These are phyloP conservation scores for Cyberlindnera saturnus DNA, from an alignment of 805 yeast genomes.

Conservation along the genomic window DNA sequence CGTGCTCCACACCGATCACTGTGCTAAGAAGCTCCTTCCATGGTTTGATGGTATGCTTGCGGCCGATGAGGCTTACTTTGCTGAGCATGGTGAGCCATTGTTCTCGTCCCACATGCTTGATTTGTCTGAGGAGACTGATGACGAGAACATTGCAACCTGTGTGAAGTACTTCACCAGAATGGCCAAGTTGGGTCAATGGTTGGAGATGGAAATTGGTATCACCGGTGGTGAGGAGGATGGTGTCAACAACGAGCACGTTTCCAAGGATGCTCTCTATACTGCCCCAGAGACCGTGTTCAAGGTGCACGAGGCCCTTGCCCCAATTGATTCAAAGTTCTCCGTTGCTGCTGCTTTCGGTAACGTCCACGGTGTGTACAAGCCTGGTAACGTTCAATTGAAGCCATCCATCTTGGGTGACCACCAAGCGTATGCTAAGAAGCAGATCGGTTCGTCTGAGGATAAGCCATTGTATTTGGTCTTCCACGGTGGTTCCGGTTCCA, in stretches of 20 bases:
- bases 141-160: constrained; percentile 91
- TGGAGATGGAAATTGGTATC: constrained; percentile 99
- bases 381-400: constrained; percentile 92
- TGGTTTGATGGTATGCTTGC: constrained; percentile 98
- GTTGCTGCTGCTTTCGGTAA: constrained; percentile 99
- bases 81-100: constrained; percentile 84
- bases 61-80: constrained; percentile 92
- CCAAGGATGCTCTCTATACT: constrained; percentile 85
- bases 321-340: constrained; percentile 96
- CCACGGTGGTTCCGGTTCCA: constrained; percentile 99
- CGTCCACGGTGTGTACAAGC: constrained; percentile 99
- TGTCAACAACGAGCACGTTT: constrained; percentile 95
- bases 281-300: constrained; percentile 90
- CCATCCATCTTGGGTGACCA: constrained; percentile 95
- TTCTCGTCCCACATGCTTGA: constrained; percentile 99
- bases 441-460: constrained; percentile 43
- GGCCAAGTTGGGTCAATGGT: constrained; percentile 92
- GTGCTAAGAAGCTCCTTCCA: constrained; percentile 96
- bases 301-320: constrained; percentile 83
- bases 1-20: constrained; percentile 95
- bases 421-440: constrained; percentile 79
- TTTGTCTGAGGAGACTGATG: constrained; percentile 93
- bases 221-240: constrained; percentile 99
- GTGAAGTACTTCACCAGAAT: constrained; percentile 92
- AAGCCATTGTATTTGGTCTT: constrained; percentile 93